Percentiles rank a stretch among this genome's conserved stretches.
Evolutionary conservation across 108 stramenopile genomes (phyloP).

Genomic region (Skeletonema tropicum): DNA sequence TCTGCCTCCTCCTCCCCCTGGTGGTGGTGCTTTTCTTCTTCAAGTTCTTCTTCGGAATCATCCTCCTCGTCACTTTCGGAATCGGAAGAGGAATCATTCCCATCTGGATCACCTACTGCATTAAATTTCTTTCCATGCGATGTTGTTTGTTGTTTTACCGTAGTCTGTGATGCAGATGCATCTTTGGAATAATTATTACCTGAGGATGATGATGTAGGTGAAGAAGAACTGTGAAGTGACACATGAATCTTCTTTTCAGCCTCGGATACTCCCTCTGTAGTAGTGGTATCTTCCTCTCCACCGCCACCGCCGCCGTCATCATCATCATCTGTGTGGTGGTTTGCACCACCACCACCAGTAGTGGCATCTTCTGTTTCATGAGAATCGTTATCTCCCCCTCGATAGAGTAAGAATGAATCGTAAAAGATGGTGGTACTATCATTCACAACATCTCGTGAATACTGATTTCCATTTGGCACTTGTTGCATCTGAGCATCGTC

Average conservation of each 20-base stretch:
- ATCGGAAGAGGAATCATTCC: constrained; percentile 57
- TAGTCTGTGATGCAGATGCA: background rate
- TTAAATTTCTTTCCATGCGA: constrained; percentile 55
- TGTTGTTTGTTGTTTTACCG: background rate
- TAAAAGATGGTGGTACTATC: background rate
- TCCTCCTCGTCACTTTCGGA: constrained; percentile 41
- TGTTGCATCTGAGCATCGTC: too few relatives aligned
- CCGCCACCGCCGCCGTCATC: background rate
- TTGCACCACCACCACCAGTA: too few relatives aligned
- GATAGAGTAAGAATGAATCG: background rate
- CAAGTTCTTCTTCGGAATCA: constrained; percentile 35
- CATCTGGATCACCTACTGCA: constrained; percentile 86
- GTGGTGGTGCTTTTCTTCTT: constrained; percentile 53
- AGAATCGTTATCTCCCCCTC: background rate
- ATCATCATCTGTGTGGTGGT: too few relatives aligned
- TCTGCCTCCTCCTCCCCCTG: background rate
- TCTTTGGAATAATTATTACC: background rate
- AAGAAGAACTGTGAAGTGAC: background rate
- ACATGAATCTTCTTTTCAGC: background rate
- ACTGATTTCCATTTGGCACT: too few relatives aligned
- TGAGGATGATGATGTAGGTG: background rate
- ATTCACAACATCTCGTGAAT: background rate
- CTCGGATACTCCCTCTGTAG: background rate
- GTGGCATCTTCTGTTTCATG: background rate
- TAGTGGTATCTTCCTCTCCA: background rate